Evolutionary conservation across 805 yeast genomes (phyloP).

Genomic region (Saturnispora saitoi): DNA sequence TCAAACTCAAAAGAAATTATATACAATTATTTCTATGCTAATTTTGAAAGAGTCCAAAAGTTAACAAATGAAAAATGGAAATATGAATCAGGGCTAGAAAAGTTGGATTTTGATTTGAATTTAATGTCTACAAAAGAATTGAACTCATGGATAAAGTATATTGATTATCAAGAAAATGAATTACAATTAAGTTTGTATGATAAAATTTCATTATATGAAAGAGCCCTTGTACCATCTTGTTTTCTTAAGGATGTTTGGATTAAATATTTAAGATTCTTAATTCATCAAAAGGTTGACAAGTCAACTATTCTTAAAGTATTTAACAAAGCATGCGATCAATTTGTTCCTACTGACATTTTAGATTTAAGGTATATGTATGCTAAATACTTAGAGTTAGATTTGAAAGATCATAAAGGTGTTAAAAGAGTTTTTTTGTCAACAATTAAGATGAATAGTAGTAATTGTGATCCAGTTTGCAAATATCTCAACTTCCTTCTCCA

Average conservation of each 20-base stretch:
- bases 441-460: constrained; percentile 10
- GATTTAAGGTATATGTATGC: constrained; percentile 26
- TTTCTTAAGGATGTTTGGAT: constrained; percentile 57
- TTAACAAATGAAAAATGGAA: constrained; percentile 58
- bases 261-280: constrained; percentile 49
- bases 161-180: constrained; percentile 37
- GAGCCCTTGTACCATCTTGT: constrained; percentile 67
- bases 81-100: constrained; percentile 57
- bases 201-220: constrained; percentile 49
- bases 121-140: constrained; percentile 37
- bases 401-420: constrained; percentile 17
- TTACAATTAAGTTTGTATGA: constrained; percentile 16
- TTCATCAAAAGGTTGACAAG: constrained; percentile 27
- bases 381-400: constrained; percentile 17
- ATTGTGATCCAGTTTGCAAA: constrained; percentile 9
- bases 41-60: constrained; percentile 40
- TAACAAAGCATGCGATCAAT: constrained; percentile 38
- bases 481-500: constrained; percentile 10
- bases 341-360: constrained; percentile 25
- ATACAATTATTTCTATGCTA: constrained; percentile 35
- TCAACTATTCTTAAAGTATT: constrained; percentile 32
- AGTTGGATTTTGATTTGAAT: constrained; percentile 46
- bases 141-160: constrained; percentile 53
- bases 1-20: constrained; percentile 23
- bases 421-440: constrained; percentile 16